phyloP scores from a whole-genome alignment of 225 moss, liverwort and hornwort species.

The Asterella californica region DNA sequence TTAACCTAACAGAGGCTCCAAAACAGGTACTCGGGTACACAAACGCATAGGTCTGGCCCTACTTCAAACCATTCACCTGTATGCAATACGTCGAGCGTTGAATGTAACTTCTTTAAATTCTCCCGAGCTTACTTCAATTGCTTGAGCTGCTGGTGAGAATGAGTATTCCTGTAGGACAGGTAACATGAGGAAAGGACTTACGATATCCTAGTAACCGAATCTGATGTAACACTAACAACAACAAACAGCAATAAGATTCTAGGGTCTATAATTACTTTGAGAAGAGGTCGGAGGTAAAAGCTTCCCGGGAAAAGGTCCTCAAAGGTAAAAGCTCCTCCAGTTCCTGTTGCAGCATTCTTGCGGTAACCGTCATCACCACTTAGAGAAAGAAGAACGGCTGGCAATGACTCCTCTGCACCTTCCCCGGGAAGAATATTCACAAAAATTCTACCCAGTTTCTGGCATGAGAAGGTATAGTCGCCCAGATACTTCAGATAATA shows the following conservation, averaged over 20 bases:
- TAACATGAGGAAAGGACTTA: neutral
- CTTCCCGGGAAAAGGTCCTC: constrained; percentile 80
- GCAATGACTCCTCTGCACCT: constrained; percentile 68
- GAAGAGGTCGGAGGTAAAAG: constrained; percentile 81
- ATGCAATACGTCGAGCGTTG: constrained; percentile 69
- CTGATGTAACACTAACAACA: neutral
- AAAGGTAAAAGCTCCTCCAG: constrained; percentile 51
- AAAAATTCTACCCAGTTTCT: constrained; percentile 73
- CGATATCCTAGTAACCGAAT: neutral
- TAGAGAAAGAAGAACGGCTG: constrained; percentile 72
- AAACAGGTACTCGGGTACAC: neutral
- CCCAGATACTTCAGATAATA: constrained; percentile 56
- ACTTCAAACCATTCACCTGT: constrained; percentile 38
- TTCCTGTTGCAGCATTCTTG: constrained; percentile 75
- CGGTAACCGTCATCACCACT: constrained; percentile 91
- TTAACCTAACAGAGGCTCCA: neutral
- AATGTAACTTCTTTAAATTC: constrained; percentile 63
- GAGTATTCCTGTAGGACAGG: constrained; percentile 53
- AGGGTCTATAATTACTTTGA: constrained; percentile 47
- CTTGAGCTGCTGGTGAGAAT: constrained; percentile 75
- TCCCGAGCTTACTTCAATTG: constrained; percentile 83
- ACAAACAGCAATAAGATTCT: neutral
- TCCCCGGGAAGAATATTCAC: constrained; percentile 68
- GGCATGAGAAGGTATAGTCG: constrained; percentile 62
- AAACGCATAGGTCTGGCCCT: neutral